These are phyloP conservation scores for Solanum lycopersicoides DNA, from an alignment of 257 asterid genomes.

Conservation along the genomic window DNA sequence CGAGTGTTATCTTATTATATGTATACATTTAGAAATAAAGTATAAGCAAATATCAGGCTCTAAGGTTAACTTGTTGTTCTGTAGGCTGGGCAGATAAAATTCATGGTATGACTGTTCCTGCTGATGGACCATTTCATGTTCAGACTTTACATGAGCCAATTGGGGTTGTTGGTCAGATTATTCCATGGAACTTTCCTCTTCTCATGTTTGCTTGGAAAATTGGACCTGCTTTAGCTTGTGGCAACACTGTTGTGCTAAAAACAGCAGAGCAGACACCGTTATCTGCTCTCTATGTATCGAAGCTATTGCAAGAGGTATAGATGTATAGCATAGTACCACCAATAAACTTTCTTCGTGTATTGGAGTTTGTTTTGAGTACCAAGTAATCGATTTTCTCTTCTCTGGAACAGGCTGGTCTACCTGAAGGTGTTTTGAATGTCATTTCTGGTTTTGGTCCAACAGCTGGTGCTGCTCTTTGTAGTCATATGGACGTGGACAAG, in stretches of 20 bases:
- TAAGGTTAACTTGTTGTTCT: neutral
- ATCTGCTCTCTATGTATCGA: slow-evolving; percentile 74
- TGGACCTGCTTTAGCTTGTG: slow-evolving; percentile 91
- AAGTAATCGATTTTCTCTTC: neutral
- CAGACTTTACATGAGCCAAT: neutral
- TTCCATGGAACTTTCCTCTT: neutral
- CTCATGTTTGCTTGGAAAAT: slow-evolving; percentile 51
- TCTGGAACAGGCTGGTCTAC: slow-evolving; percentile 83
- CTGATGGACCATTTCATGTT: neutral
- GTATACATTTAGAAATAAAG: neutral
- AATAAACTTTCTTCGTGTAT: neutral
- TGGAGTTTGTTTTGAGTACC: neutral
- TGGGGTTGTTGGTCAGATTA: neutral
- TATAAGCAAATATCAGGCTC: neutral
- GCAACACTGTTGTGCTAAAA: slow-evolving; percentile 73
- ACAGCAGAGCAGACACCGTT: slow-evolving; percentile 97
- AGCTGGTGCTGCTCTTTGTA: slow-evolving; percentile 91
- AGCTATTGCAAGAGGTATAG: slow-evolving; percentile 54
- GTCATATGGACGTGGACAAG: slow-evolving; percentile 99
- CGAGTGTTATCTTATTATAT: neutral
- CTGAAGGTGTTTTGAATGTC: slow-evolving; percentile 74
- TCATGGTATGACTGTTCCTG: neutral
- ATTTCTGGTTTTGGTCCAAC: slow-evolving; percentile 90
- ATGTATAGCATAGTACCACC: slow-evolving; percentile 15
- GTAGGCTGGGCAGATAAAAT: neutral